These are phyloP conservation scores for Meredithiella fracta DNA, from an alignment of 2,329 filamentous ascomycete genomes.

Conservation along the genomic window DNA sequence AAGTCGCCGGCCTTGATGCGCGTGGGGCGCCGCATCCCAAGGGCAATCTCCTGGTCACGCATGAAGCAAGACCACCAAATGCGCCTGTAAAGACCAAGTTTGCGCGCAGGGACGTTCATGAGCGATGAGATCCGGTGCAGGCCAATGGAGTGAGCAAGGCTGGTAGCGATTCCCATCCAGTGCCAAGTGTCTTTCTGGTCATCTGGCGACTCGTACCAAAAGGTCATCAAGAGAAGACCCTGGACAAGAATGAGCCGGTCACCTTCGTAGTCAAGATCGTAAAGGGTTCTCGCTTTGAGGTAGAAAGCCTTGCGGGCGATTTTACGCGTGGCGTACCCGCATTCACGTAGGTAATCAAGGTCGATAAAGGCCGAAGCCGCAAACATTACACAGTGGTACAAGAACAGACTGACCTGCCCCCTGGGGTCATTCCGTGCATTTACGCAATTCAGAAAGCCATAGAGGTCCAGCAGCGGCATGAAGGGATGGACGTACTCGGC, in stretches of 20 bases:
- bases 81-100: slow-evolving; percentile 77
- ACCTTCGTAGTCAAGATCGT: slow-evolving; percentile 89
- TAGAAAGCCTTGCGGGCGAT: slow-evolving; percentile 78
- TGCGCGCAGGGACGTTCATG: slow-evolving; percentile 55
- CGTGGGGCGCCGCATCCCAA: slow-evolving; percentile 86
- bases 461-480: slow-evolving; percentile 70
- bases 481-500: slow-evolving; percentile 85
- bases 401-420: slow-evolving; percentile 62
- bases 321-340: slow-evolving; percentile 64
- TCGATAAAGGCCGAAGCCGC: slow-evolving; percentile 78
- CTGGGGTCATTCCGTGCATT: slow-evolving; percentile 50
- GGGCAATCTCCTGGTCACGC: slow-evolving; percentile 76
- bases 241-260: slow-evolving; percentile 82
- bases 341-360: slow-evolving; percentile 55
- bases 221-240: slow-evolving; percentile 78
- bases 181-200: slow-evolving; percentile 98
- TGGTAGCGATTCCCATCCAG: slow-evolving; percentile 95
- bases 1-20: slow-evolving; percentile 87
- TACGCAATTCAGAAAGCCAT: slow-evolving; percentile 43
- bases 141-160: slow-evolving; percentile 82
- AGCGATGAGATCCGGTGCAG: slow-evolving; percentile 70
- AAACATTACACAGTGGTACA: slow-evolving; percentile 94
- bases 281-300: slow-evolving; percentile 72
- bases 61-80: slow-evolving; percentile 99
- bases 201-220: slow-evolving; percentile 94